These are phyloP conservation scores for Chrysopogon serrulatus DNA, from an alignment of 176 grass and related monocot genomes.

Conservation along the genomic window DNA sequence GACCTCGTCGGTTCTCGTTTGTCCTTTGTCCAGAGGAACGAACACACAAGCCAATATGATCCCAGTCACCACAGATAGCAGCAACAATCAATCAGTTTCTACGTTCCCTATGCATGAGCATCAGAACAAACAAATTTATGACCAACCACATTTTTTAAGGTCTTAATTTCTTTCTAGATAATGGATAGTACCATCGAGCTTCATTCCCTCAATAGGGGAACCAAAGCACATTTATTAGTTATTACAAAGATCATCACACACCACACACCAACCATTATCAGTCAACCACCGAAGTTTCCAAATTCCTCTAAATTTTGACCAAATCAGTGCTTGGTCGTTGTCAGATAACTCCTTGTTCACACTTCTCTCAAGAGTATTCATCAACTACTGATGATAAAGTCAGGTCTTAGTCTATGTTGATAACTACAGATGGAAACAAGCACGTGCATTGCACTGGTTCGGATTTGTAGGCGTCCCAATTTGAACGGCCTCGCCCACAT, in stretches of 20 bases:
- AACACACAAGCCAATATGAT: background rate
- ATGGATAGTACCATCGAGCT: too few species aligned
- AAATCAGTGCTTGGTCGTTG: background rate
- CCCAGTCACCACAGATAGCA: background rate
- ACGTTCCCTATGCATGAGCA: background rate
- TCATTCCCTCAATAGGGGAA: too few species aligned
- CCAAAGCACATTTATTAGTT: too few species aligned
- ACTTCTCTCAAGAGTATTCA: background rate
- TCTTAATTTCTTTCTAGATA: too few species aligned
- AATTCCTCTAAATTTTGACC: background rate
- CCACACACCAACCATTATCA: slow-evolving; percentile 20
- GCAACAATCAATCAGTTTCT: background rate
- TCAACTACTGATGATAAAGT: background rate
- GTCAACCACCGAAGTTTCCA: background rate
- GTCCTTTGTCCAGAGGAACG: slow-evolving; percentile 1
- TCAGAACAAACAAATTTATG: background rate
- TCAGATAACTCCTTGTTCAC: background rate
- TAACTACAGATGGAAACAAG: background rate
- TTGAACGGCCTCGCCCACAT: background rate
- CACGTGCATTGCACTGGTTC: background rate
- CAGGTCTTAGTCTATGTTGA: background rate
- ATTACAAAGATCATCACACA: too few species aligned
- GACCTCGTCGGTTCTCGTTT: background rate
- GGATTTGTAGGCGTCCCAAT: background rate
- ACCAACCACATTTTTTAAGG: too few species aligned